Evolutionary conservation across 148 eudicot genomes (phyloP), one percentile per base, ranked within the genome.

Genomic region (Vaccinium macrocarpon): DNA sequence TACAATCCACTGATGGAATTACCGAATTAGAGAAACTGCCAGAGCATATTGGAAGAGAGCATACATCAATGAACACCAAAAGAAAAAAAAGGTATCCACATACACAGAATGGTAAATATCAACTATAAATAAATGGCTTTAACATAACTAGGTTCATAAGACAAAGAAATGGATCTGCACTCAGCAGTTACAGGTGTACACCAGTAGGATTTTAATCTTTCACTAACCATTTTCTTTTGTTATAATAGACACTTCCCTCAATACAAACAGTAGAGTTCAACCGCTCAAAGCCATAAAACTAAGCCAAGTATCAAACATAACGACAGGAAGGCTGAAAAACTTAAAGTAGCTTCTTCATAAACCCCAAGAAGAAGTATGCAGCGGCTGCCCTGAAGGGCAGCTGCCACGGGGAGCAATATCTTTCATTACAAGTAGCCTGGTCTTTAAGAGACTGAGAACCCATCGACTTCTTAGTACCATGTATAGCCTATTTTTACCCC

Each of bases 261-360:
- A 19, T 57, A 62, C 25, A 27, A 80, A 80, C 19, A n/a, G 53
- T 23, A 56, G 57, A 32, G 8, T 79, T 55, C 48, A 55, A 57
- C 62, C 5, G 50, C 35, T 42, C 72, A 38, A 38, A 25, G n/a
- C 18, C 52, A 32, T 53, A 56, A 55, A 56, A 29, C 66, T 79
- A 55, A 57, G 7, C 52, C 57, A 23, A 25, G 10, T 32, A 76
- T 50, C 48, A 52, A n/a, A 4, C 42, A 50, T 53, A 27, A 27
- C 62, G 27, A 53, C n/a, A 78, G 42, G 49, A 78, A 56, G 81
- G 48, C 62, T 53, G 79, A 10, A 78, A 78, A 13, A 12, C n/a
- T 13, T 50, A 15, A 77, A 14, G 35, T 12, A 53, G 42, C 62
- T 25, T 27, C 25, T 14, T 11, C 62, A 12, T 52, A 52, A 19